Evolutionary conservation across 2,329 filamentous ascomycete genomes (phyloP), one percentile per base, ranked within the genome.

Genomic region (Aulographum hederae): DNA sequence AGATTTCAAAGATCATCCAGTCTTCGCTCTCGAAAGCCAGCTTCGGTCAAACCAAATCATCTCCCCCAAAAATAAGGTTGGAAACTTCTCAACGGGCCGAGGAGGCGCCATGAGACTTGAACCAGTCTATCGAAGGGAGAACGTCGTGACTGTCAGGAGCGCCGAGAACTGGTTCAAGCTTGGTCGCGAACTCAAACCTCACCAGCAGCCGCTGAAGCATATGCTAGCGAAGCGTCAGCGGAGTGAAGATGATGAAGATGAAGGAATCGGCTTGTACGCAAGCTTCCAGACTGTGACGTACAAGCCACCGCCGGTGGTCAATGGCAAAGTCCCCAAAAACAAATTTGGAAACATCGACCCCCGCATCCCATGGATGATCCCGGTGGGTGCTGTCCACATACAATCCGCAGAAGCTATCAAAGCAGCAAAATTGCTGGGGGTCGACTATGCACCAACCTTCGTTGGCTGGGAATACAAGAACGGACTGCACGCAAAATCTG

Each of bases 141-240:
- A 95, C 47, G 81, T 98, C 0, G 73, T 80, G 32, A 46, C 72
- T 4, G 82, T 82, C 1, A 69, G 74, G 38, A 91, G 73, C 38
- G 73, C 72, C 3, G 82, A 92, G 41, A 82, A 78, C 39, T 98
- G 89, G 91, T 94, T 89, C 51, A 73, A 85, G 2, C 56, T 86
- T 37, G 89, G 89, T 0, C 67, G 82, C 17, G 75, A 84, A 39
- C 70, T 98, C 5, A 80, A 72, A 41, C 56, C 69, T 31, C 72
- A 77, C 11, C 80, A 93, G 48, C 76, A 89, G 34, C 81, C 89
- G 0, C 64, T 79, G 11, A 95, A 93, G 48, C 75, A 76, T 47
- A 51, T 60, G 20, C 52, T 28, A 51, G 50, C 43, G 19, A 56
- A 48, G 33, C 15, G 32, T 21, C 10, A 20, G 17, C 30, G 26